Conservation (phyloP, 179 eudicot genomes). For the Amaranthus tricolor region DNA sequence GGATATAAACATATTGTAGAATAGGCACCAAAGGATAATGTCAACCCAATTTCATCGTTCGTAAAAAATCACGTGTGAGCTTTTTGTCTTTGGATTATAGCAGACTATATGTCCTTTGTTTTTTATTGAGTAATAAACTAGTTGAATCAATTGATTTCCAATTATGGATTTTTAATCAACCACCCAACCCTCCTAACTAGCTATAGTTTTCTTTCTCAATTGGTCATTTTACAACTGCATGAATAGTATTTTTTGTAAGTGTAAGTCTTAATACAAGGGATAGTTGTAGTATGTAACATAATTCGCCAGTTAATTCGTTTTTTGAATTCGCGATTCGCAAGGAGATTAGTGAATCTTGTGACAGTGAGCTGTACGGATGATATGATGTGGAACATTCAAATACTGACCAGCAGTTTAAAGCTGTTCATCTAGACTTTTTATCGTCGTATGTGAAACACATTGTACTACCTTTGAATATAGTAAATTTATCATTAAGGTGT, state of each 20-base stretch:
- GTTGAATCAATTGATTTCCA: not conserved
- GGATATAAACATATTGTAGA: not conserved
- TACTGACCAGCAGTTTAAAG: not conserved
- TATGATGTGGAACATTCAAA: not conserved
- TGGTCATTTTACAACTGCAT: not conserved
- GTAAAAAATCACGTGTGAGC: too few species aligned
- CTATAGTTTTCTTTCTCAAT: not conserved
- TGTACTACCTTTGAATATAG: not conserved
- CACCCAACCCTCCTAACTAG: not conserved
- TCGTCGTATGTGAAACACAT: not conserved
- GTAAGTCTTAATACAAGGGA: not conserved
- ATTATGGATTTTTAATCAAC: not conserved
- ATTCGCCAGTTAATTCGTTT: too few species aligned
- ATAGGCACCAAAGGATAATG: not conserved
- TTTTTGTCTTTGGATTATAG: not conserved
- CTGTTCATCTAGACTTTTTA: not conserved
- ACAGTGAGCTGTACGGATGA: not conserved
- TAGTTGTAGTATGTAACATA: not conserved
- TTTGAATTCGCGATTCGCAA: too few species aligned
- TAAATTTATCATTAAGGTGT: not conserved
- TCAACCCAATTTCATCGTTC: not conserved
- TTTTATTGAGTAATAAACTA: not conserved
- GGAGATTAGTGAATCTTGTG: too few species aligned
- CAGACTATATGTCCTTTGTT: not conserved
- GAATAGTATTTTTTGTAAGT: not conserved